Conservation (phyloP, 495 filamentous ascomycete genomes). For the Trichoderma asperelloides region DNA sequence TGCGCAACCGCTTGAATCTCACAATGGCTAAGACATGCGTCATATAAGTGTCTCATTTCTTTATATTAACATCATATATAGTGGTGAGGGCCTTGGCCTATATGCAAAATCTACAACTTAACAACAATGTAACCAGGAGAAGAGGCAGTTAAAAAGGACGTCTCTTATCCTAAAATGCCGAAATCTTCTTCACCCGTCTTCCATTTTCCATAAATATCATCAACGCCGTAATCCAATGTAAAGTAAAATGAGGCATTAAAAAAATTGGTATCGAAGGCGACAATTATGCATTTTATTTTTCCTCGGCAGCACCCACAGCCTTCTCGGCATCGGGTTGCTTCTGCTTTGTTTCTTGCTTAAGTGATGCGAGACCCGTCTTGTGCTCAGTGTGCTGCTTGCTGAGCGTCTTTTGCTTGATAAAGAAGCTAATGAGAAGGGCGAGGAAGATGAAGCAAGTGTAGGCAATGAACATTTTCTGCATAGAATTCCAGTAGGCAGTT, state of each 20-base stretch:
- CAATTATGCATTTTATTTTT: neutral
- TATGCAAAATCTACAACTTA: neutral
- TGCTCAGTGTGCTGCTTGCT: slow-evolving; percentile 51
- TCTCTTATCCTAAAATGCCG: neutral
- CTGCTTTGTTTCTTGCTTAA: slow-evolving; percentile 17
- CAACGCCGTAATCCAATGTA: neutral
- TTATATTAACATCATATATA: neutral
- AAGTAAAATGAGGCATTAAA: neutral
- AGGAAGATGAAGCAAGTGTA: slow-evolving; percentile 47
- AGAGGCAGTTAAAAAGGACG: neutral
- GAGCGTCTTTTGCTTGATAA: slow-evolving; percentile 46
- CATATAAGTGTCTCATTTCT: neutral
- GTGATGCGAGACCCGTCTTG: slow-evolving; percentile 52
- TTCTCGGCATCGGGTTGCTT: slow-evolving; percentile 15
- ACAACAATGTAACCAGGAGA: neutral
- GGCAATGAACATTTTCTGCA: slow-evolving; percentile 62
- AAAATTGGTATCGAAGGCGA: neutral
- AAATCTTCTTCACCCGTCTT: neutral
- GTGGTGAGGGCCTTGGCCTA: neutral
- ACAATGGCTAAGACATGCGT: neutral
- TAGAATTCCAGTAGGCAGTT: slow-evolving; percentile 43
- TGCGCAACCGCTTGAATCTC: neutral
- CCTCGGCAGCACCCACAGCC: neutral
- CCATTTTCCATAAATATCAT: neutral
- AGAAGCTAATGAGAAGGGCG: slow-evolving; percentile 45